Base-by-base conservation (phyloP, 208 protist genomes). In the Leishmania arabica region DNA sequence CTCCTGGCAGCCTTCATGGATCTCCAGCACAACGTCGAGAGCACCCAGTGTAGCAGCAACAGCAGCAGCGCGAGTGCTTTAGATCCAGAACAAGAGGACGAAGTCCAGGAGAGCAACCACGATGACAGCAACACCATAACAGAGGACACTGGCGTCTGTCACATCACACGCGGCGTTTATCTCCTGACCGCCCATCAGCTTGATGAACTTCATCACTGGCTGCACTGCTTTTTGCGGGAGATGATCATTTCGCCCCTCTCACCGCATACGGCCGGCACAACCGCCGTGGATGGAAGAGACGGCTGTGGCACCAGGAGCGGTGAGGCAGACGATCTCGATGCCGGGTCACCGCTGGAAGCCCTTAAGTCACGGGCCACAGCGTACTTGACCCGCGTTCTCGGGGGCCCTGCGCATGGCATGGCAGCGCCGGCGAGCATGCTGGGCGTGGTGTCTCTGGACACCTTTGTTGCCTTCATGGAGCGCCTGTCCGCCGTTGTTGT, bases 401-500 rank as follows among this genome's bases (percentile, higher is more conserved):
- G 40, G 24, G 19, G 40, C 74, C 24, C 53, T 66, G 40, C 37
- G 4, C 34, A 21, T 53, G 56, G 13, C 53, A 64, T 45, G 51
- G 49, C 47, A 37, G 51, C 40, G 51, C 6, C 56, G 19, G 56
- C 51, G 21, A 47, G 53, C 53, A 27, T 45, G 53, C 31, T 45
- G 51, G 53, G 13, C 27, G 21, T 79, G 77, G 54, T 86, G 45
- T 80, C 75, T 5, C n/a, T 80, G 5, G 74, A 82, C 51, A 58
- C 66, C 2, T 86, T 86, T 13, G 66, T 79, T n/a, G 34, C 73
- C 3, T 21, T 82, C 34, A 86, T 86, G 82, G 71, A 82, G 31
- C 54, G 74, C 21, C 40, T 86, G 17, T 11, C 73, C 37, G 9
- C 72, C 0, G 4, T 80, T 31, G 17, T 82, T 2, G 77, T 68